These are phyloP conservation scores for Vitis hybrid DNA, from an alignment of 177 flowering plant species.

Conservation along the genomic window DNA sequence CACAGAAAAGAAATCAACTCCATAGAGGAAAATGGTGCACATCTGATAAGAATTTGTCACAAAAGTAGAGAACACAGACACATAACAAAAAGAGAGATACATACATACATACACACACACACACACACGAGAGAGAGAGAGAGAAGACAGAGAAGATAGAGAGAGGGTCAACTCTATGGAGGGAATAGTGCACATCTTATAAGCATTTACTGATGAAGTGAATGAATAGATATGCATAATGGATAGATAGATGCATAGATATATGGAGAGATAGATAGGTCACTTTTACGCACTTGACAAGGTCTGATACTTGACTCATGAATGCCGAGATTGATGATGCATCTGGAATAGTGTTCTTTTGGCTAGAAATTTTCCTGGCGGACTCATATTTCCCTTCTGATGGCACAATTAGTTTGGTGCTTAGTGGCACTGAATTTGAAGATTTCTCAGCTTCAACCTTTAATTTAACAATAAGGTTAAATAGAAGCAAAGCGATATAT, in stretches of 20 bases:
- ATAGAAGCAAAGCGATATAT: constrained; percentile 4
- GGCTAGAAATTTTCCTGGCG: constrained; percentile 8
- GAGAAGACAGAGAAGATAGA: too few species aligned
- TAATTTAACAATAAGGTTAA: constrained; percentile 7
- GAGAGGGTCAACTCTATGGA: too few species aligned
- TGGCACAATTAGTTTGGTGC: constrained; percentile 18
- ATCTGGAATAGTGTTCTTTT: constrained; percentile 26
- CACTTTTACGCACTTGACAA: constrained; percentile 49
- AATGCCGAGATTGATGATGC: constrained; percentile 45
- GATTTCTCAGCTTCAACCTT: constrained; percentile 40
- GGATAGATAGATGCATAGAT: too few species aligned
- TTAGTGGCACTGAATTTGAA: constrained; percentile 37
- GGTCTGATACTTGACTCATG: constrained; percentile 63
- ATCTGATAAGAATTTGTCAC: too few species aligned
- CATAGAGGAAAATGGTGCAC: too few species aligned
- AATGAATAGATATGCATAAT: too few species aligned
- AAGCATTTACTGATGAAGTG: too few species aligned
- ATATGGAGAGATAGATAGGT: background rate
- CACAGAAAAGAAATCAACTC: constrained; percentile 5
- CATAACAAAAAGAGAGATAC: too few species aligned
- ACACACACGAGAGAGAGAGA: too few species aligned
- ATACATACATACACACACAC: too few species aligned
- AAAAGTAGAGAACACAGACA: too few species aligned
- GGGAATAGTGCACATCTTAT: too few species aligned
- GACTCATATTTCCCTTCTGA: constrained; percentile 25